These are phyloP conservation scores for Verticillium nonalfalfae DNA, from an alignment of 2,329 filamentous ascomycete species.

Conservation along the genomic window DNA sequence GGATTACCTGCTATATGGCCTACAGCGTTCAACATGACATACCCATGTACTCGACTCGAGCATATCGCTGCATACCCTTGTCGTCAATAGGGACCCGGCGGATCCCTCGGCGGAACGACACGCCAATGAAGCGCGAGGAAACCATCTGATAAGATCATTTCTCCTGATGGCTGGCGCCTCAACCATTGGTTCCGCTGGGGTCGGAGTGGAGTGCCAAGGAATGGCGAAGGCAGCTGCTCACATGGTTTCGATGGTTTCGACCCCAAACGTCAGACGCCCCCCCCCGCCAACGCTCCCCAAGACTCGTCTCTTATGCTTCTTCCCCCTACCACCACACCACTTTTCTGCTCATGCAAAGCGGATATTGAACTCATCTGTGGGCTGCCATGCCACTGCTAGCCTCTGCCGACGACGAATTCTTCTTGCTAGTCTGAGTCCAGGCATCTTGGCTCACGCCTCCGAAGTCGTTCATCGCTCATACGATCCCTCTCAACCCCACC, in stretches of 20 bases:
- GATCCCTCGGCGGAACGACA: background rate
- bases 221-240: background rate
- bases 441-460: background rate
- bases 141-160: slow-evolving; percentile 5
- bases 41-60: background rate
- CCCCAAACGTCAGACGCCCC: background rate
- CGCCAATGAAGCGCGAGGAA: background rate
- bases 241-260: background rate
- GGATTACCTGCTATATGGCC: no score
- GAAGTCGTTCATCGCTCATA: background rate
- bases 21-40: no score
- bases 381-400: background rate
- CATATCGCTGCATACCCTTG: background rate
- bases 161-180: background rate
- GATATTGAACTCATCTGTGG: background rate
- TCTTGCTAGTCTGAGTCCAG: background rate
- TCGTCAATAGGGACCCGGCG: background rate
- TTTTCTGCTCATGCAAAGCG: background rate
- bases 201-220: slow-evolving; percentile 1
- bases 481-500: background rate
- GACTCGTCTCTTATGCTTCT: background rate
- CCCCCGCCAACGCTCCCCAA: background rate
- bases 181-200: background rate
- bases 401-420: background rate
- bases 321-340: background rate